phyloP scores from a whole-genome alignment of 768 basidiomycete genomes.

The Leucocoprinus sp. region DNA sequence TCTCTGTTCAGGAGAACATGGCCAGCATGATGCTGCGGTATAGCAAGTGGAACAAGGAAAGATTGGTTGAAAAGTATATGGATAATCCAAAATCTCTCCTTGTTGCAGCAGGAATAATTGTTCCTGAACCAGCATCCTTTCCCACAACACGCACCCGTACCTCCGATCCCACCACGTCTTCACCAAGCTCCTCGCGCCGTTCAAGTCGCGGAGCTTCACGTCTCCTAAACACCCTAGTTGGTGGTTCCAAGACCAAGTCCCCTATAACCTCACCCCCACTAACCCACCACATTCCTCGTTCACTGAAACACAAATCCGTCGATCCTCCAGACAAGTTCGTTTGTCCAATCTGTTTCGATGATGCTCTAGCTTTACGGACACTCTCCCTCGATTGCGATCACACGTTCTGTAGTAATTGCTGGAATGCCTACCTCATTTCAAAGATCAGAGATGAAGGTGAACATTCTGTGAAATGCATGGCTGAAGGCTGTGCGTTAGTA shows the following conservation, averaged over 20 bases:
- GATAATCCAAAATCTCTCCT: slow-evolving; percentile 73
- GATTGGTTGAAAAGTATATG: slow-evolving; percentile 95
- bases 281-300: slow-evolving; percentile 17
- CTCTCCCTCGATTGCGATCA: slow-evolving; percentile 78
- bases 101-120: slow-evolving; percentile 60
- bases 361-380: slow-evolving; percentile 47
- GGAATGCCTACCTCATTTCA: slow-evolving; percentile 68
- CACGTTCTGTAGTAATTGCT: slow-evolving; percentile 76
- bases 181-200: slow-evolving; percentile 21
- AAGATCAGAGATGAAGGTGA: slow-evolving; percentile 84
- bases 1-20: slow-evolving; percentile 40
- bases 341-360: slow-evolving; percentile 93
- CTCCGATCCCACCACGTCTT: slow-evolving; percentile 15
- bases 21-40: slow-evolving; percentile 76
- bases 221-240: slow-evolving; percentile 24
- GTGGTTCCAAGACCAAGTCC: slow-evolving; percentile 21
- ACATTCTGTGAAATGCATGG: slow-evolving; percentile 70
- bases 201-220: slow-evolving; percentile 30
- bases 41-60: slow-evolving; percentile 93
- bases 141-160: slow-evolving; percentile 25
- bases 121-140: slow-evolving; percentile 30
- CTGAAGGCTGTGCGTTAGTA: slow-evolving; percentile 61
- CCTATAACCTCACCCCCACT: slow-evolving; percentile 17
- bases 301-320: slow-evolving; percentile 23
- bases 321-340: slow-evolving; percentile 49